phyloP scores from a whole-genome alignment of 176 grass and related monocot genomes.

The Triticum turgidum region DNA sequence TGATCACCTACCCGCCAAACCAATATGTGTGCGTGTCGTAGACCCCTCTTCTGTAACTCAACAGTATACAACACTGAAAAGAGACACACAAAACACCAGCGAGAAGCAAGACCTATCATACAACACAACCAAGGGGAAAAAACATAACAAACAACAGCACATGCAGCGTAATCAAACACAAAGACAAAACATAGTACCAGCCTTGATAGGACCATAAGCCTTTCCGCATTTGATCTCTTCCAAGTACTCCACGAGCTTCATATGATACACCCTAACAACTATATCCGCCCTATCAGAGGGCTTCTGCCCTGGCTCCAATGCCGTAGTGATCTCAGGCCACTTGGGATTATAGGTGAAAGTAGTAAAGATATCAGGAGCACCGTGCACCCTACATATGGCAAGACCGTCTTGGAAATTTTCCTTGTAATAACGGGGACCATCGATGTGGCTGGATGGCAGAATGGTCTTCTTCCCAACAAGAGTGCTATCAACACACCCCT shows the following conservation, averaged over 20 bases:
- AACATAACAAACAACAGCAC: too few relatives aligned
- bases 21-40: too few relatives aligned
- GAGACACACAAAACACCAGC: not conserved
- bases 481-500: not conserved
- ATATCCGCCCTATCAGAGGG: not conserved
- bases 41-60: too few relatives aligned
- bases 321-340: not conserved
- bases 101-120: too few relatives aligned
- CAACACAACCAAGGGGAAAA: too few relatives aligned
- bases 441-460: not conserved
- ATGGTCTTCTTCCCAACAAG: not conserved
- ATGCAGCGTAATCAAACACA: too few relatives aligned
- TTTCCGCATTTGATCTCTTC: not conserved
- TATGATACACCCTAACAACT: not conserved
- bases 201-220: not conserved
- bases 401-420: not conserved
- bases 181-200: not conserved
- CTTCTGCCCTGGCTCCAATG: not conserved
- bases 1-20: too few relatives aligned
- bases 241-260: not conserved
- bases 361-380: not conserved
- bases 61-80: not conserved
- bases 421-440: not conserved
- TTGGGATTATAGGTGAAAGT: not conserved
- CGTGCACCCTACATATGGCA: not conserved